Evolutionary conservation across 345 rosid genomes (phyloP), one percentile per base, ranked within the genome.

Genomic region (Clausena lansium): DNA sequence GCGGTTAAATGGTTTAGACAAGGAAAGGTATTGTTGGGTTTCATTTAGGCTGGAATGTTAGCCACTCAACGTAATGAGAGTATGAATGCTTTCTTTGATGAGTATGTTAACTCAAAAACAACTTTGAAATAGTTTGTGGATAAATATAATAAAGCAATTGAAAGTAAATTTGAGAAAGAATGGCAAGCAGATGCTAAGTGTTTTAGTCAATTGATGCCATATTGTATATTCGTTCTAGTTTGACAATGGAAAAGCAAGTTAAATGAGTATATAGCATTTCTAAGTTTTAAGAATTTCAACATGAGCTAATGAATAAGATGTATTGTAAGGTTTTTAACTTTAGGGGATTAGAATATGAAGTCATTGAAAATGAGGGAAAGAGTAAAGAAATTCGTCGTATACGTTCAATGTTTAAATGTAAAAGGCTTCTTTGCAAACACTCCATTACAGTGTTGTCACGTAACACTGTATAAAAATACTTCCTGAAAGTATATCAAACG

Each of bases 11-110:
- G 59, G 58, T 10, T 25, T 13, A 7, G 45, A 24, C 5, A 0
- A 25, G 7, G 32, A 69, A 19, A 19, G n/a, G 4, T 2, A 54
- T 20, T 1, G 10, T 54, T 17, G 1, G n/a, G n/a, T 54, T 15
- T 54, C 58, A 54, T 54, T 4, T 41, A 41, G 13, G 47, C 11
- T 41, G 4, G 47, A 41, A 41, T 2, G 47, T 41, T 4, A 41
- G 11, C 1, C 0, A 0, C 1, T 41, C 15, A 41, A 3, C 4
- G 0, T 11, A 41, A 0, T 41, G 1, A 41, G 47, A 41, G 4
- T 41, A 11, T 11, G 4, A 41, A 41, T 41, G 0, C 4, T 41
- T 41, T 41, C 1, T 41, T 41, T 41, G 4, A 11, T 41, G 15
- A 15, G 4, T 11, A 41, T 4, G 4, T 11, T 41, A 11, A 41